phyloP scores from a whole-genome alignment of 306 rosid genomes.

The Cicer cuneatum region DNA sequence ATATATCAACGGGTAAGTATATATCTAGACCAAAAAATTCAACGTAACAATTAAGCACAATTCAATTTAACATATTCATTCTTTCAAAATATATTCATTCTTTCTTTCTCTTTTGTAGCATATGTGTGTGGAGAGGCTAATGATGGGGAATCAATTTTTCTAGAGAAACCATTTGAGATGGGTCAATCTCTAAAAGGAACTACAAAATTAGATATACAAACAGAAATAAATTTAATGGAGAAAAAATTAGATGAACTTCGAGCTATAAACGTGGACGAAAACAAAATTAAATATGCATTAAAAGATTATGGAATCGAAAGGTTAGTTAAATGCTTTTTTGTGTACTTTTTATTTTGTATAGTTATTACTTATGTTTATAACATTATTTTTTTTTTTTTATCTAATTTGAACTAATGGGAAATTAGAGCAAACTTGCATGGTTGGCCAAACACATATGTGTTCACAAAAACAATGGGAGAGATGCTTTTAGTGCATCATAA shows the following conservation, averaged over 20 bases:
- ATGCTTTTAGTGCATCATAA: slow-evolving; percentile 39
- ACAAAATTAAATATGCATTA: not conserved
- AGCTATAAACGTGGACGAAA: slow-evolving; percentile 7
- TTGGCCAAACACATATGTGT: slow-evolving; percentile 39
- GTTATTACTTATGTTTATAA: not conserved
- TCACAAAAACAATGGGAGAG: slow-evolving; percentile 54
- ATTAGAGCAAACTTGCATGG: too few relatives aligned
- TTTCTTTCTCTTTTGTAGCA: slow-evolving; percentile 35
- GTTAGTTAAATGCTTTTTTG: slow-evolving; percentile 21
- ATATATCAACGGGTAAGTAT: slow-evolving; percentile 53
- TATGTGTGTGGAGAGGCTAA: slow-evolving; percentile 50
- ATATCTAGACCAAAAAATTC: not conserved
- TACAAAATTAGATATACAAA: slow-evolving; percentile 36
- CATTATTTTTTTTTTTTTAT: not conserved
- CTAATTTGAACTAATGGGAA: not conserved
- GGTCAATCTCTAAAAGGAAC: slow-evolving; percentile 27
- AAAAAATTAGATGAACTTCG: slow-evolving; percentile 28
- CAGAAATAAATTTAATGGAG: slow-evolving; percentile 25
- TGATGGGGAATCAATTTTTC: not conserved
- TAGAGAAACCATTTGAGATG: slow-evolving; percentile 45
- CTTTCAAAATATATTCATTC: too few relatives aligned
- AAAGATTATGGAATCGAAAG: slow-evolving; percentile 40
- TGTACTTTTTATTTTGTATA: not conserved
- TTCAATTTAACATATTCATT: too few relatives aligned
- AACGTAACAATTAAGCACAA: too few relatives aligned